Evolutionary conservation across 2,329 filamentous ascomycete genomes (phyloP).

Genomic region (Aspergillus spinulosporus): DNA sequence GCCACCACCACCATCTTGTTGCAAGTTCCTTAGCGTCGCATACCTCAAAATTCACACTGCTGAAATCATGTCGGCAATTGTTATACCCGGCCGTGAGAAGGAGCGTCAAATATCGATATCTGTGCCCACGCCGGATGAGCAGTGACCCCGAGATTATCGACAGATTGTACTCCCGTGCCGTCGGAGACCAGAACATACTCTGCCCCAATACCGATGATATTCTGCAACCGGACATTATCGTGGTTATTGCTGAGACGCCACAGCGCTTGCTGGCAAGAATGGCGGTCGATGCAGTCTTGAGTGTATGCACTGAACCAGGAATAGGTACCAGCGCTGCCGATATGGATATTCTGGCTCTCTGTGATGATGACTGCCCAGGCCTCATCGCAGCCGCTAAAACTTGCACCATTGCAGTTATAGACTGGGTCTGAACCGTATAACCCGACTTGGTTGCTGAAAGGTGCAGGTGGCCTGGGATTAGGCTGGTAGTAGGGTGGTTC

Average conservation of each 20-base stretch:
- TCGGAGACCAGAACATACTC: conserved; percentile 8
- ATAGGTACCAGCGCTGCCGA: conserved; percentile 9
- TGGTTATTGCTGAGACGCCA: conserved; percentile 7
- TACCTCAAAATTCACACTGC: neutral
- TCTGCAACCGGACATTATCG: conserved; percentile 10
- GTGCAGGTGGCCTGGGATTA: conserved; percentile 7
- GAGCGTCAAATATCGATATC: conserved; percentile 10
- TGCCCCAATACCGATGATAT: conserved; percentile 11
- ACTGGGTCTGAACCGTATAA: conserved; percentile 1
- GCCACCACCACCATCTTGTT: neutral
- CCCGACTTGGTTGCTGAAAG: conserved; percentile 4
- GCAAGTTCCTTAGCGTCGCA: neutral
- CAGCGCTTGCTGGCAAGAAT: conserved; percentile 6
- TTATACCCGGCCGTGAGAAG: neutral
- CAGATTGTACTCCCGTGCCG: neutral
- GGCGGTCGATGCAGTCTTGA: conserved; percentile 12
- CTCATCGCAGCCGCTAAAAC: conserved; percentile 8
- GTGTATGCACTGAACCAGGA: conserved; percentile 14
- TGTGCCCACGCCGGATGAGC: conserved; percentile 10
- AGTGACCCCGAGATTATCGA: conserved; percentile 8
- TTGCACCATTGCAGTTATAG: conserved; percentile 1
- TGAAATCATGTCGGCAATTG: neutral
- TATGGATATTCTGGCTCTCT: conserved; percentile 7
- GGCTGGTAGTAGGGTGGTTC: conserved; percentile 13
- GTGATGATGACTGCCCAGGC: conserved; percentile 12